phyloP scores from a whole-genome alignment of 164 flowering plant genomes.

The Magnolia sinica region DNA sequence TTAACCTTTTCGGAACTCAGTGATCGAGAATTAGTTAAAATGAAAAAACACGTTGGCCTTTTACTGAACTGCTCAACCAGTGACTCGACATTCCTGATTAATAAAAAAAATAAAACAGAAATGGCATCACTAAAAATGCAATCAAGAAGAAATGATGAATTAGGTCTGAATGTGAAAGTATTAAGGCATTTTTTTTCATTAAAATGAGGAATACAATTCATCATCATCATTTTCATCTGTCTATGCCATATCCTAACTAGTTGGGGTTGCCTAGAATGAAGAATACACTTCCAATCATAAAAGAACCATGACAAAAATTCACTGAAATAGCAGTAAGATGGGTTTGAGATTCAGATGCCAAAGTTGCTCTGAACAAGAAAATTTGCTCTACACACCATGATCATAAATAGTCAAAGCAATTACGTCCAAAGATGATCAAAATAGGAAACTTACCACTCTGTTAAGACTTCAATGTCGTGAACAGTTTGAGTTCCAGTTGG shows the following conservation, averaged over 20 bases:
- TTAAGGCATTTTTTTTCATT: not conserved
- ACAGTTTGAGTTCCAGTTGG: slow-evolving; percentile 99
- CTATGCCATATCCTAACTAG: too few species aligned
- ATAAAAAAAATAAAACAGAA: not conserved
- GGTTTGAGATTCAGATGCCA: not conserved
- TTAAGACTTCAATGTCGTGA: slow-evolving; percentile 89
- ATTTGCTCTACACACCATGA: not conserved
- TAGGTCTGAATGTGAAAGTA: not conserved
- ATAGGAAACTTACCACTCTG: slow-evolving; percentile 71
- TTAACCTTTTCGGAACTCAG: slow-evolving; percentile 84
- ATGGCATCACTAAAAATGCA: not conserved
- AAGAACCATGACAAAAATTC: not conserved
- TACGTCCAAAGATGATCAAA: not conserved
- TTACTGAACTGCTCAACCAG: slow-evolving; percentile 70
- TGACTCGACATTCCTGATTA: slow-evolving; percentile 71
- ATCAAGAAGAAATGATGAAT: not conserved
- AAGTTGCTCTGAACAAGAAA: not conserved
- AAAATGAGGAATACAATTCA: too few species aligned
- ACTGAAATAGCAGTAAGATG: not conserved
- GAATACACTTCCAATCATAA: too few species aligned
- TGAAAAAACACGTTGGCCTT: slow-evolving; percentile 83
- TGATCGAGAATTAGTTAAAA: slow-evolving; percentile 91
- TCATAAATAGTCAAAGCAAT: not conserved
- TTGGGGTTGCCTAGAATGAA: too few species aligned
- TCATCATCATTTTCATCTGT: too few species aligned